Base-by-base conservation (phyloP, 495 filamentous ascomycete species). In the Penicilliopsis zonata region DNA sequence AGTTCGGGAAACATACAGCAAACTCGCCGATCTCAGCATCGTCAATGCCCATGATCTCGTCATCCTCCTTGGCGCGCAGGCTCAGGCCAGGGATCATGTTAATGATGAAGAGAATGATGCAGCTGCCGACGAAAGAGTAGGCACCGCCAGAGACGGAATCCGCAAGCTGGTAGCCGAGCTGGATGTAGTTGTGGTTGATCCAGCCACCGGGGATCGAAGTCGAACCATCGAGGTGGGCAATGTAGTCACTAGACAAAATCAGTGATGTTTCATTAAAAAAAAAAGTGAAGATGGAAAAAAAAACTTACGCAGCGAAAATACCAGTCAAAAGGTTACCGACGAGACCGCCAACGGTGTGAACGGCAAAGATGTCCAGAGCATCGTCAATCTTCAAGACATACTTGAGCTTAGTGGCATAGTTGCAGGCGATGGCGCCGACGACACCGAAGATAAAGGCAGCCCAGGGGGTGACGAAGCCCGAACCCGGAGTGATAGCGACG, bases 11-110 rank as follows among this genome's bases (percentile, higher is more conserved):
- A 63, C 70, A 48, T 66, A 75, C 70, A 23, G 90, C 90, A 57
- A 94, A 96, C 64, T 96, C 88, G 52, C 88, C 88, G 50, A 95
- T 88, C 62, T 96, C 86, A 18, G 82, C 78, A 51, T 95, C 88
- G 50, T 96, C 88, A 38, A 94, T 87, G 42, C 88, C 88, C 33
- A 87, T 63, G 22, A 93, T 77, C 57, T 96, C 88, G 19, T 85
- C 79, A 37, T 92, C 83, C 49, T 93, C 83, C 12, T 61, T 63
- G 0, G 80, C 80, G 27, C 88, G 82, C 30, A 96, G 76, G 38
- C 70, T 73, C 12, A 94, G 65, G 9, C 83, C 82, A 2, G 88
- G 86, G 23, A 94, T 74, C 35, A 88, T 65, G 52, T 93, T 92
- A 58, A 94, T 76, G 38, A 92, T 26, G 51, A 90, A 83, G 19